A percentile compares a stretch with the other conserved stretches of the same genome.
phyloP scores from a whole-genome alignment of 2,329 filamentous ascomycete genomes.

The Rugonectria rugulosa region DNA sequence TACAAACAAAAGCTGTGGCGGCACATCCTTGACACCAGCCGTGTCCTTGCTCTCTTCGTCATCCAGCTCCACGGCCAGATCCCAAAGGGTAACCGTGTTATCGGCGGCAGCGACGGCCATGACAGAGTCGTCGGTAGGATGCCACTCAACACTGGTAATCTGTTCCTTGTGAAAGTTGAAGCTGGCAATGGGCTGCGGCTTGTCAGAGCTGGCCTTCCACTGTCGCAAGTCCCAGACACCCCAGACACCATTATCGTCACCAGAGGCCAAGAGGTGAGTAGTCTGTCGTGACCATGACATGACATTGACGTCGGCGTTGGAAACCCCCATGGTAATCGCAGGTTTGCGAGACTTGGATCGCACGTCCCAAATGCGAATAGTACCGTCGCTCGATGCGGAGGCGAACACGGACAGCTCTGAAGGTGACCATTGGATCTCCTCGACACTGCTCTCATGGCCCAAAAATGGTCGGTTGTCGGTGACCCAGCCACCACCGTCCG shows the following conservation, averaged over 20 bases:
- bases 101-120: constrained; percentile 91
- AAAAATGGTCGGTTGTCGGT: constrained; percentile 85
- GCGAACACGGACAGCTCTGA: constrained; percentile 93
- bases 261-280: constrained; percentile 87
- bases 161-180: constrained; percentile 97
- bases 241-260: constrained; percentile 93
- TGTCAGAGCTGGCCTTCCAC: constrained; percentile 75
- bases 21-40: constrained; percentile 86
- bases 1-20: constrained; percentile 93
- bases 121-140: constrained; percentile 95
- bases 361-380: constrained; percentile 94
- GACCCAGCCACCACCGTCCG: constrained; percentile 86
- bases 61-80: constrained; percentile 94
- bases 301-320: constrained; percentile 89
- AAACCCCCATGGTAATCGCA: constrained; percentile 87
- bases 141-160: constrained; percentile 96
- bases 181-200: constrained; percentile 84
- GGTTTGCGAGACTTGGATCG: constrained; percentile 88
- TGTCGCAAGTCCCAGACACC: constrained; percentile 95
- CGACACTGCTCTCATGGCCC: constrained; percentile 85
- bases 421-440: constrained; percentile 97
- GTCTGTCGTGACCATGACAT: constrained; percentile 94
- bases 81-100: constrained; percentile 95
- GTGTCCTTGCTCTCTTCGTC: constrained; percentile 95
- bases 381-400: constrained; percentile 92